Percentiles rank a stretch among this genome's conserved stretches.
These are phyloP conservation scores for Pestalotiopsis sp. DNA, from an alignment of 2,329 filamentous ascomycete species.

Conservation along the genomic window DNA sequence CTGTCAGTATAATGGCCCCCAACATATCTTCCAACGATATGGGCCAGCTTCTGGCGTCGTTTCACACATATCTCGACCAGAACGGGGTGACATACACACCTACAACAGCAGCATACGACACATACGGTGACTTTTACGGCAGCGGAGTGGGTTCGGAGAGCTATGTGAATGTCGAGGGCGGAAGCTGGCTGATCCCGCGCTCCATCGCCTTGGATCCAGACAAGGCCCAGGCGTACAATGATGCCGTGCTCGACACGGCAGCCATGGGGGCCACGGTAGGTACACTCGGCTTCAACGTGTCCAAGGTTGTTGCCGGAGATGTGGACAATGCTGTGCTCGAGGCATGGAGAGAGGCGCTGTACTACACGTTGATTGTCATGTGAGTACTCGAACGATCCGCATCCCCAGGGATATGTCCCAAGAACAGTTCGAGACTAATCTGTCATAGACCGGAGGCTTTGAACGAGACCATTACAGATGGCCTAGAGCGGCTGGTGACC, in stretches of 20 bases:
- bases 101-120: background rate
- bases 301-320: background rate
- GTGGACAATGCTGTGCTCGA: conserved; percentile 3
- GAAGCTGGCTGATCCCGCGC: background rate
- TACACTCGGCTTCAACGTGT: conserved; percentile 1
- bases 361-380: background rate
- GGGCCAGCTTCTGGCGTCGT: background rate
- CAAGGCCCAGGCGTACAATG: background rate
- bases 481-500: background rate
- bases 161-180: background rate
- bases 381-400: background rate
- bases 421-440: background rate
- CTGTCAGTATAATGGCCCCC: background rate
- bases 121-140: background rate
- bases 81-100: background rate
- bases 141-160: background rate
- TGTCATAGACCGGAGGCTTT: background rate
- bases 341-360: background rate
- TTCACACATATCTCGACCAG: background rate
- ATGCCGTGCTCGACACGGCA: background rate
- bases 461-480: background rate
- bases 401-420: background rate
- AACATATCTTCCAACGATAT: background rate
- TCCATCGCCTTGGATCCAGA: background rate
- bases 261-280: background rate